Base-by-base conservation (phyloP, 1,284 basidiomycete species). In the Inonotus obliquus region DNA sequence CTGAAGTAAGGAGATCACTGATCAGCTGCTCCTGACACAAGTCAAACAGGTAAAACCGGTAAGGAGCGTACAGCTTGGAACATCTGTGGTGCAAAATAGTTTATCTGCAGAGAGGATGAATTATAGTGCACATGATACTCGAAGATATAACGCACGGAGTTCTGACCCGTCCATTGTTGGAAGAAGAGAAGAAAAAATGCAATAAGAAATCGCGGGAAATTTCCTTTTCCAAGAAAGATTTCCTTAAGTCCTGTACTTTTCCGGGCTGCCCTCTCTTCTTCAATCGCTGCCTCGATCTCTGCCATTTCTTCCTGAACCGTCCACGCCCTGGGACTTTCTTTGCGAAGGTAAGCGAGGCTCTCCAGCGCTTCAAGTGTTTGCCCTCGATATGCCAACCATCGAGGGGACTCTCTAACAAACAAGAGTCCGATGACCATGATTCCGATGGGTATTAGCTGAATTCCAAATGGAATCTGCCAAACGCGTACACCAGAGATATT, bases 361-460 rank as follows among this genome's bases (percentile, higher is more conserved):
- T 56, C 49, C 27, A 66, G 59, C n/a, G 73, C 75, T 63, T 76
- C 68, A 1, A 70, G 69, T 38, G 54, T 67, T 44, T 73, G 73
- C 29, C 71, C 77, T 55, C 72, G 71, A 32, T 73, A 72, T 39
- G 71, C 69, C 53, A 74, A 70, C 71, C 69, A 70, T 23, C 70
- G 68, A 2, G 76, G 78, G 4, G 75, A 77, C 66, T 79, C 77
- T 73, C 79, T 84, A 59, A 92, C 80, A 9, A 91, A 86, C 17
- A 92, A 72, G 14, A 94, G 77, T 23, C 90, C 87, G 21, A 89
- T 54, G 17, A 78, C 75, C 87, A 94, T 89, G 68, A 94, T 79
- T 6, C 89, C 90, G 2, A 86, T 86, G 4, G 89, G 91, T 5
- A 92, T 83, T 27, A 92, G 77, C 68, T 91, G 90, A 66, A 91